Evolutionary conservation across 2,329 filamentous ascomycete species (phyloP).

Genomic region (Endocalyx cinctus): DNA sequence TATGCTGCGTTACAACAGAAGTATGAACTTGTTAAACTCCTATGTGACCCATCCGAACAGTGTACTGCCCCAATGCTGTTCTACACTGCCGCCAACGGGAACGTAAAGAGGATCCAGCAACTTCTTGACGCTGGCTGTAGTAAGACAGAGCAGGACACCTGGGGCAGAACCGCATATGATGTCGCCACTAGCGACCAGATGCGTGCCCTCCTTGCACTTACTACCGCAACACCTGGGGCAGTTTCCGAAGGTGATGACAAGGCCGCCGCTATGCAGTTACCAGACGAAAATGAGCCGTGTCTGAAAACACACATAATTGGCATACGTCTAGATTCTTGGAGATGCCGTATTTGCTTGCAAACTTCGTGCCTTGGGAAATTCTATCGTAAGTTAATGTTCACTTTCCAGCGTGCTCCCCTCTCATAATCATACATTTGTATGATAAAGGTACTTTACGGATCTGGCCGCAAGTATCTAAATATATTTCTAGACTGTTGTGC

Average conservation of each 20-base stretch:
- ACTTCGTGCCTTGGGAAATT: background rate
- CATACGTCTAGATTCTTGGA: background rate
- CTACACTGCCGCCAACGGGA: background rate
- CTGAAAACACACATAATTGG: background rate
- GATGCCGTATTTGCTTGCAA: background rate
- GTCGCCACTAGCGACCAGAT: background rate
- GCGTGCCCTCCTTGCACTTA: too few relatives aligned
- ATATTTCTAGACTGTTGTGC: slow-evolving; percentile 2
- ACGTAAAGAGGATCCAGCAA: background rate
- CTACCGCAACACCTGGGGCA: too few relatives aligned
- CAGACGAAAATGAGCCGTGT: too few relatives aligned
- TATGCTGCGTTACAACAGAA: too few relatives aligned
- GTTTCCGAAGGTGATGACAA: too few relatives aligned
- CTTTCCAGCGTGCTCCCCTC: background rate
- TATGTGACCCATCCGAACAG: too few relatives aligned
- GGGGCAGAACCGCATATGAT: slow-evolving; percentile 1
- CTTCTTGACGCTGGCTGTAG: background rate
- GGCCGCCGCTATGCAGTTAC: too few relatives aligned
- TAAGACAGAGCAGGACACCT: background rate
- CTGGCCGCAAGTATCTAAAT: too few relatives aligned
- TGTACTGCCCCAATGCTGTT: too few relatives aligned
- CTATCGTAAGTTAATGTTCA: slow-evolving; percentile 1
- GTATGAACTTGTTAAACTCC: too few relatives aligned
- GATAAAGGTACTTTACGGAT: background rate
- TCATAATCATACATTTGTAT: background rate